Conservation (phyloP, 345 rosid species). For the Populus tremula region DNA sequence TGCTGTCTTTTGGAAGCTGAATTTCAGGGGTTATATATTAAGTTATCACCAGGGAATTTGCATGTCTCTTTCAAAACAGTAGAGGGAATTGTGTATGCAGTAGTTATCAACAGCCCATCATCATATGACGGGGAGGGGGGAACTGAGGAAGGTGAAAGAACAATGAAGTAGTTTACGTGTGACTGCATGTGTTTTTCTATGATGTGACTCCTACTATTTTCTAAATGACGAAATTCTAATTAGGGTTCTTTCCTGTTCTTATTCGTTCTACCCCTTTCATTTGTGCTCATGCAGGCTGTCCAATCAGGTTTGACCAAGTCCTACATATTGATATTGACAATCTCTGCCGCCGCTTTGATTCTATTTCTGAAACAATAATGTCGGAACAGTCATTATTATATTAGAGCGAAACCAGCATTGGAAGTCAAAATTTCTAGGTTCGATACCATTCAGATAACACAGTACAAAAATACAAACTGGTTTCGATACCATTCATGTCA, state of each 20-base stretch:
- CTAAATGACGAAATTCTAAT: neutral
- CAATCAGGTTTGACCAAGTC: slow-evolving; percentile 22
- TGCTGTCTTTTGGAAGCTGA: neutral
- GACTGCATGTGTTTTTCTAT: neutral
- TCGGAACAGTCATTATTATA: neutral
- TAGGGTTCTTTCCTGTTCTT: neutral
- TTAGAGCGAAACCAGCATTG: slow-evolving; percentile 13
- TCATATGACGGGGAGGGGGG: neutral
- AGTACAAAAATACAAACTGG: slow-evolving; percentile 1
- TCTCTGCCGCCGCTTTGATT: slow-evolving; percentile 33
- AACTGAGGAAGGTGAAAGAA: neutral
- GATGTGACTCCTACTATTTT: neutral
- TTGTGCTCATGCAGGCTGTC: slow-evolving; percentile 40
- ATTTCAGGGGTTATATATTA: neutral
- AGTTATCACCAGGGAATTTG: neutral
- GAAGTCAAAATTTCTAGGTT: slow-evolving; percentile 5
- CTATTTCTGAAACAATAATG: slow-evolving; percentile 35
- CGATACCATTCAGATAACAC: slow-evolving; percentile 11
- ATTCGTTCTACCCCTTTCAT: neutral
- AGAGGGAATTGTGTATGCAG: neutral
- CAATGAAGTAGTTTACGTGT: neutral
- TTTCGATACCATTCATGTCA: slow-evolving; percentile 13
- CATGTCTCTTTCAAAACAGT: neutral
- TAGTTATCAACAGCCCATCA: neutral
- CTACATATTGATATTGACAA: slow-evolving; percentile 22